Evolutionary conservation across 768 basidiomycete genomes (phyloP).

Genomic region (Pholiota molesta): DNA sequence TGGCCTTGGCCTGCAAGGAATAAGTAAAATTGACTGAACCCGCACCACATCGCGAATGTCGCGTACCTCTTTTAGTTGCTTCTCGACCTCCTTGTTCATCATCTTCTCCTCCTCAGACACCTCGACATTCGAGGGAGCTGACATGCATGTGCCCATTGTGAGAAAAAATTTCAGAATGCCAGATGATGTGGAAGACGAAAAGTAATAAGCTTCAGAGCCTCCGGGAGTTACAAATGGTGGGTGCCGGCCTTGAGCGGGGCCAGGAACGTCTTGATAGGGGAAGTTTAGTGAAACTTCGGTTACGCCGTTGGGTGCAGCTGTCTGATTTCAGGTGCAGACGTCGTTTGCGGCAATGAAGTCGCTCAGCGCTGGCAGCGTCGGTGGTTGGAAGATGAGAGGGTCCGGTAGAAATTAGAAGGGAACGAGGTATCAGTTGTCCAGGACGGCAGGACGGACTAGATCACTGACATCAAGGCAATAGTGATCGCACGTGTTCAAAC

Average conservation of each 20-base stretch:
- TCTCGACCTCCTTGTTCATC: slow-evolving; percentile 72
- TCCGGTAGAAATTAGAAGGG: not conserved
- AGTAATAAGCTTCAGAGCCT: not conserved
- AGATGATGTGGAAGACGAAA: not conserved
- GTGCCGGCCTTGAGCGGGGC: not conserved
- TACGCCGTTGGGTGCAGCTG: not conserved
- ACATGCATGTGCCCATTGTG: slow-evolving; percentile 81
- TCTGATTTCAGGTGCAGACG: not conserved
- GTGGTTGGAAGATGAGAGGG: not conserved
- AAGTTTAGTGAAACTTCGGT: not conserved
- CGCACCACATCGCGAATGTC: not conserved
- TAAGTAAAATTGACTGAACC: slow-evolving; percentile 2
- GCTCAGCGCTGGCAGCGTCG: not conserved
- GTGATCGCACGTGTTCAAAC: not conserved
- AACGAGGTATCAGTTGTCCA: not conserved
- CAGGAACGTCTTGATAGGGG: not conserved
- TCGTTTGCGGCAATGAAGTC: not conserved
- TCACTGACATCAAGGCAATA: no score
- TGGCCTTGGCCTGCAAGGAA: slow-evolving; percentile 65
- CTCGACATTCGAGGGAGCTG: slow-evolving; percentile 56
- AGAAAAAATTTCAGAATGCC: not conserved
- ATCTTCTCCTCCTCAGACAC: slow-evolving; percentile 71
- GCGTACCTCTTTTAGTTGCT: slow-evolving; percentile 74
- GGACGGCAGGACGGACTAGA: no score
- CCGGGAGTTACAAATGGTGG: no score